Evolutionary conservation across 2,329 filamentous ascomycete genomes (phyloP).

Genomic region (Cladosporium halotolerans): DNA sequence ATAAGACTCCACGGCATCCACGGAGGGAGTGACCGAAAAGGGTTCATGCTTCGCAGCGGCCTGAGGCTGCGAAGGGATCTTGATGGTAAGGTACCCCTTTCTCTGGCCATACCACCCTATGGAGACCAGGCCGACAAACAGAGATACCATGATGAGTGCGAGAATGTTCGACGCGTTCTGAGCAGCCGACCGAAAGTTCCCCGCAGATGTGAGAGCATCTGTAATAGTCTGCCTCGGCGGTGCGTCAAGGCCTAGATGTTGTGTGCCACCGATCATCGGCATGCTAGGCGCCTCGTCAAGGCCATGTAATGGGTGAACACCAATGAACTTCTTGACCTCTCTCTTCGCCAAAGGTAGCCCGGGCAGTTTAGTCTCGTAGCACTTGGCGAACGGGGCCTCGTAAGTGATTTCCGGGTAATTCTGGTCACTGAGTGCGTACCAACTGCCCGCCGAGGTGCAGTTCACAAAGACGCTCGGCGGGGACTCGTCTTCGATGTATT

Average conservation of each 20-base stretch:
- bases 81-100: constrained; percentile 6
- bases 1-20: not conserved
- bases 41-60: not conserved
- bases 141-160: constrained; percentile 1
- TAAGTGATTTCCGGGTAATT: constrained; percentile 81
- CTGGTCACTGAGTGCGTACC: constrained; percentile 87
- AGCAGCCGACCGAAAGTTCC: not conserved
- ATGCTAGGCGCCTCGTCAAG: constrained; percentile 11
- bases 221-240: constrained; percentile 11
- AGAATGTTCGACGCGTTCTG: constrained; percentile 1
- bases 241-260: constrained; percentile 18
- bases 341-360: constrained; percentile 10
- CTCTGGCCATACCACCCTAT: constrained; percentile 7
- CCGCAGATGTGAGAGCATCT: not conserved
- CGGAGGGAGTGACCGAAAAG: constrained; percentile 3
- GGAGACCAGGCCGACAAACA: constrained; percentile 1
- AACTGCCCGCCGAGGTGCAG: constrained; percentile 75
- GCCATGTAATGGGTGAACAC: constrained; percentile 25
- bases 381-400: constrained; percentile 52
- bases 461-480: constrained; percentile 66
- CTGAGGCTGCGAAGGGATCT: constrained; percentile 1
- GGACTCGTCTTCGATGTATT: constrained; percentile 31
- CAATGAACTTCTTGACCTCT: constrained; percentile 20
- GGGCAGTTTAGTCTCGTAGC: constrained; percentile 38
- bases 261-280: constrained; percentile 15